A percentile compares a stretch with the other conserved stretches of the same genome.
These are phyloP conservation scores for Balakata baccata DNA, from an alignment of 345 rosid species.

Conservation along the genomic window DNA sequence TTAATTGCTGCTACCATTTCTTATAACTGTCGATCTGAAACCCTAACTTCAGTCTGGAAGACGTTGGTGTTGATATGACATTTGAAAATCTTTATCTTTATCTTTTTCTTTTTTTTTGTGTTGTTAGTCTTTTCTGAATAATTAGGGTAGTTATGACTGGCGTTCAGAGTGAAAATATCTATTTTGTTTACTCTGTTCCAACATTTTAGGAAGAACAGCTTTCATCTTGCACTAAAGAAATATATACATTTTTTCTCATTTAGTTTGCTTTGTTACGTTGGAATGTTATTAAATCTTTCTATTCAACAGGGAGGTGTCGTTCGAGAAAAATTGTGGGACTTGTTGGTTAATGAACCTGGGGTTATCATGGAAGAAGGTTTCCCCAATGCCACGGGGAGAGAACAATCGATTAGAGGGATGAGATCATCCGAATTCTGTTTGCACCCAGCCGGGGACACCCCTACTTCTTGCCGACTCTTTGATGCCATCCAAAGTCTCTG, in stretches of 20 bases:
- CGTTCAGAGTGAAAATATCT: not conserved
- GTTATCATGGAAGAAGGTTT: conserved; percentile 94
- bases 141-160: not conserved
- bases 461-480: conserved; percentile 91
- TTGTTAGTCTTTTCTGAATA: not conserved
- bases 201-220: not conserved
- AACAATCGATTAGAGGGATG: conserved; percentile 87
- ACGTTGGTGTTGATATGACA: not conserved
- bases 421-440: conserved; percentile 86
- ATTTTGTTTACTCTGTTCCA: not conserved
- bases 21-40: not conserved
- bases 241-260: not conserved
- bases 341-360: conserved; percentile 54
- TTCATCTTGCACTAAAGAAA: not conserved
- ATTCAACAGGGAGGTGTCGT: conserved; percentile 67
- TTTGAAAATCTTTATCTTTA: not conserved
- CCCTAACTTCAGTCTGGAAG: not conserved
- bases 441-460: conserved; percentile 97
- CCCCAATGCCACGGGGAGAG: conserved; percentile 89
- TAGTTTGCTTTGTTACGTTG: too few relatives aligned
- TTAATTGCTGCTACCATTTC: not conserved
- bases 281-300: not conserved
- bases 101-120: not conserved
- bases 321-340: conserved; percentile 83
- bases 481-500: conserved; percentile 96